Conservation (phyloP, 2,329 filamentous ascomycete species). For the Phialophora expanda region DNA sequence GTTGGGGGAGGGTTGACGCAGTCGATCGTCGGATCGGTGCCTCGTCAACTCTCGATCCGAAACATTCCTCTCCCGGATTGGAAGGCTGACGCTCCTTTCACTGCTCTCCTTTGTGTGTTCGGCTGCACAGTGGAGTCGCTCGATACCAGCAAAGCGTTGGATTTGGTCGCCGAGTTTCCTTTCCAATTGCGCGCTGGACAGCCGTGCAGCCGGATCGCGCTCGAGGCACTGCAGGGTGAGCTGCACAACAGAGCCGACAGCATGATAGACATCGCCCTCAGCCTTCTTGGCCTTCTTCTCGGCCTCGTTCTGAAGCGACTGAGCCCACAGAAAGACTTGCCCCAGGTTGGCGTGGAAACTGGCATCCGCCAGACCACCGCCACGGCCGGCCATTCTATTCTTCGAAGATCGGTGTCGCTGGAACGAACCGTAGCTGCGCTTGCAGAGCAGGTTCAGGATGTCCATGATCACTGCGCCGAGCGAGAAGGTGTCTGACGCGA, state of each 20-base stretch:
- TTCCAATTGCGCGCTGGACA: conserved; percentile 44
- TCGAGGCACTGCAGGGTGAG: conserved; percentile 48
- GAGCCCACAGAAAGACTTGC: conserved; percentile 63
- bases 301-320: conserved; percentile 55
- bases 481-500: conserved; percentile 62
- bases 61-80: conserved; percentile 12
- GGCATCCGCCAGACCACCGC: conserved; percentile 59
- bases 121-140: conserved; percentile 32
- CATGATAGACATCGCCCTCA: conserved; percentile 43
- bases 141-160: conserved; percentile 48
- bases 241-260: conserved; percentile 48
- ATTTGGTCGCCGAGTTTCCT: conserved; percentile 39
- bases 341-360: conserved; percentile 64
- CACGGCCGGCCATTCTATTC: conserved; percentile 55
- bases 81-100: conserved; percentile 1
- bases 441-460: conserved; percentile 64
- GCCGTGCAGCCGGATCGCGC: conserved; percentile 43
- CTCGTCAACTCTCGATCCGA: neutral
- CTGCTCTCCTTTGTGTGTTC: conserved; percentile 13
- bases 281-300: conserved; percentile 48
- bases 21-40: conserved; percentile 2
- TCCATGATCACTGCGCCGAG: conserved; percentile 64
- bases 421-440: conserved; percentile 62
- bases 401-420: conserved; percentile 60
- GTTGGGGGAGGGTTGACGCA: conserved; percentile 17